Evolutionary conservation across 768 basidiomycete species (phyloP), one percentile per base, ranked within the genome.

Genomic region (Paxillus ammoniavirescens): DNA sequence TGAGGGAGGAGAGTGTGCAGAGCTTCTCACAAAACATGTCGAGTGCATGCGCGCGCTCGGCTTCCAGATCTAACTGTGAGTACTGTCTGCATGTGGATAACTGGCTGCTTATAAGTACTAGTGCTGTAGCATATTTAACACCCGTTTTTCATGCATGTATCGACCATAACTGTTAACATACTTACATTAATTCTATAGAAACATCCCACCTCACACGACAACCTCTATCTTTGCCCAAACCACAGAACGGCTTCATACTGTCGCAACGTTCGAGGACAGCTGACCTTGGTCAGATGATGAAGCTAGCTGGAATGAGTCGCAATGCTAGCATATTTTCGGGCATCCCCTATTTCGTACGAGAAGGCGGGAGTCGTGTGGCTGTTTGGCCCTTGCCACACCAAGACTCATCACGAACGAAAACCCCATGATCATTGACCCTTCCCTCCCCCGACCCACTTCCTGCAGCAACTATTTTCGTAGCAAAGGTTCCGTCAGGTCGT

Each of bases 1-100:
- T 53, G 88, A 89, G 6, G 78, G 82, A 52, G 87, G 86, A 53
- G 86, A 88, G 66, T 99, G 97, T 75, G 83, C 77, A 63, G 82
- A 89, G 47, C 73, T 93, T 43, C 81, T 99, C 4, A 79, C 83
- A 64, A 81, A 77, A 54, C 96, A 98, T 61, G 75, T 93, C 47
- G 82, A 86, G 12, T 99, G 97, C 76, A 99, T 99, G 97, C 80
- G 86, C 38, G 74, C 79, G 15, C 81, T 92, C 46, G 96, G 96
- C 10, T 98, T 98, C 81, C 90, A 93, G 61, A 69, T 91, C 9
- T 91, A 75, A 54, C 12, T 3, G 26, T 26, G 6, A 26, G 26
- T 26, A 26, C 3, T 26, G 26, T 26, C 26, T 6, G 26, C 33
- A 12, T 33, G 13, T 17, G 33, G 8, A 36, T 21, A 36, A 18